Evolutionary conservation across 768 basidiomycete genomes (phyloP).

Genomic region (Daedaleopsis sinensis): DNA sequence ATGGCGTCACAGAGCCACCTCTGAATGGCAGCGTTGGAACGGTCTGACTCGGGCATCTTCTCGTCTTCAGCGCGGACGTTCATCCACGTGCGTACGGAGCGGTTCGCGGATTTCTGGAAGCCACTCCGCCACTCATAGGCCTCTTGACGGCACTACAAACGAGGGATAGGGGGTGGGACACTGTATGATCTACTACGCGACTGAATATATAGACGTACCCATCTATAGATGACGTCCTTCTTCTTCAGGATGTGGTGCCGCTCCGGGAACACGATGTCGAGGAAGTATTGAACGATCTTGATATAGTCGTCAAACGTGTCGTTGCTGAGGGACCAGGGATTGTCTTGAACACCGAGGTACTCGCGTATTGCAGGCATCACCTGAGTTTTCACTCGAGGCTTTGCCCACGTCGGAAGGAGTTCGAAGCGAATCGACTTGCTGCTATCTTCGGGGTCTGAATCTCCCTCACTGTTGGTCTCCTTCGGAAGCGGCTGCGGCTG

Average conservation of each 20-base stretch:
- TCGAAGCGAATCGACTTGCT: neutral
- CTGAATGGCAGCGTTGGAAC: neutral
- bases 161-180: neutral
- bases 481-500: no score
- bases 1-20: neutral
- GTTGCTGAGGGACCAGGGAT: conserved; percentile 5
- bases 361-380: neutral
- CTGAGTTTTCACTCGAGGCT: neutral
- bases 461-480: no score
- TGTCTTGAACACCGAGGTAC: neutral
- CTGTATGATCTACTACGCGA: no score
- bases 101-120: conserved; percentile 1
- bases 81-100: neutral
- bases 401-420: neutral
- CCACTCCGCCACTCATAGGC: conserved; percentile 2
- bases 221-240: neutral
- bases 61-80: neutral
- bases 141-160: conserved; percentile 4
- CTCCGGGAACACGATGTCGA: conserved; percentile 1
- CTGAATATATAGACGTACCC: no score
- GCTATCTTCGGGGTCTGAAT: neutral
- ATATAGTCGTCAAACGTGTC: no score
- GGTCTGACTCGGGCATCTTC: neutral
- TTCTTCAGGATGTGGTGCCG: neutral
- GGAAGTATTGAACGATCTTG: neutral